phyloP scores from a whole-genome alignment of 345 rosid genomes.

The Psidium guajava region DNA sequence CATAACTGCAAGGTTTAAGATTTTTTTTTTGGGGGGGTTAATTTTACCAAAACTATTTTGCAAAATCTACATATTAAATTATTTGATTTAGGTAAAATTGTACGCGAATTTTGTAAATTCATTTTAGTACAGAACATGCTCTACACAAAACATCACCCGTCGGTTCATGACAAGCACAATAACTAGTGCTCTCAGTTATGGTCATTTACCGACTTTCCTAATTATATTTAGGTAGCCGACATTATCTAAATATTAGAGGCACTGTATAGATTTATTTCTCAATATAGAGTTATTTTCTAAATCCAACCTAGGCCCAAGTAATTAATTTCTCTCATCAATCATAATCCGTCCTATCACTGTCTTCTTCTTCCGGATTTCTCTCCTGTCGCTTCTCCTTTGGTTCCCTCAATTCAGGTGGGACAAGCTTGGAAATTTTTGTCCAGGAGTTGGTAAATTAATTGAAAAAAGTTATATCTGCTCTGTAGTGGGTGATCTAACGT shows the following conservation, averaged over 20 bases:
- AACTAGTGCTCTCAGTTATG: background rate
- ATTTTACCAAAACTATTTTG: too few species aligned
- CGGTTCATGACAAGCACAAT: background rate
- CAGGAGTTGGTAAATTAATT: background rate
- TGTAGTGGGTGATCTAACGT: background rate
- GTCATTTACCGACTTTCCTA: background rate
- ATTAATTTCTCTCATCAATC: background rate
- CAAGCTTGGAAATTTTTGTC: background rate
- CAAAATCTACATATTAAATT: too few species aligned
- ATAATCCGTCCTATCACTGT: background rate
- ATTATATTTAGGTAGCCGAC: background rate
- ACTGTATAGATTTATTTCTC: background rate
- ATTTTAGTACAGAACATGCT: background rate
- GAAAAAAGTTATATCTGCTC: background rate
- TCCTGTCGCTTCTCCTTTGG: background rate
- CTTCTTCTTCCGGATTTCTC: background rate
- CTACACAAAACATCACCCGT: background rate
- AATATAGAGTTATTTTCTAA: background rate
- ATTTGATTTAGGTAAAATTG: too few species aligned
- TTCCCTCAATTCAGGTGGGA: background rate
- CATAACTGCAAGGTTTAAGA: background rate
- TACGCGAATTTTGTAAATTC: background rate
- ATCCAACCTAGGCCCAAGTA: background rate
- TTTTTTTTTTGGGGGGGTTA: too few species aligned
- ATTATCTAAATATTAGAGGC: background rate